phyloP scores from a whole-genome alignment of 2,329 filamentous ascomycete species.

The Aureobasidium vineae region DNA sequence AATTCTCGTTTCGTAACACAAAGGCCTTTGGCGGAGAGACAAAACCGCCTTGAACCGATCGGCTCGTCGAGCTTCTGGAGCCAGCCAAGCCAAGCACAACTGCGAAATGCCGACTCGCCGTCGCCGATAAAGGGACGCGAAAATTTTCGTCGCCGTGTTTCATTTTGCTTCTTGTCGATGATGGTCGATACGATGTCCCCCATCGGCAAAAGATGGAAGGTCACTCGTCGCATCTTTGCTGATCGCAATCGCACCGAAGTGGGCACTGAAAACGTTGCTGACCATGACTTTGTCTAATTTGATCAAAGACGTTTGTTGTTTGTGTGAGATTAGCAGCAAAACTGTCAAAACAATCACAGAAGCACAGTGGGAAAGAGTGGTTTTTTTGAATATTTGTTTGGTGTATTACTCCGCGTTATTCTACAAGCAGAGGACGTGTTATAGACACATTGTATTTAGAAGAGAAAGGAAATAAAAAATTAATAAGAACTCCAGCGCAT shows the following conservation, averaged over 20 bases:
- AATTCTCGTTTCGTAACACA: conserved; percentile 4
- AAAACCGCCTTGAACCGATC: not conserved
- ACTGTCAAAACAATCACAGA: conserved; percentile 8
- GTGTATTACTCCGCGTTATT: conserved; percentile 24
- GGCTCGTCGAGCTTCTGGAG: not conserved
- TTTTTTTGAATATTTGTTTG: conserved; percentile 18
- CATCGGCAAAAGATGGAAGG: not conserved
- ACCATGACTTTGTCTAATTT: not conserved
- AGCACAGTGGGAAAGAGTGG: not conserved
- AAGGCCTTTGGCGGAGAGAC: not conserved
- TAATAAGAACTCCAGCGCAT: conserved; percentile 20
- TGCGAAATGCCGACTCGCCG: conserved; percentile 16
- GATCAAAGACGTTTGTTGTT: not conserved
- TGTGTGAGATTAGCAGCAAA: not conserved
- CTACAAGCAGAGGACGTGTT: conserved; percentile 23
- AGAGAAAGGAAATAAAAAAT: conserved; percentile 18
- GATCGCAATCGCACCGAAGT: conserved; percentile 16
- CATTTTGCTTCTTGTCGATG: not conserved
- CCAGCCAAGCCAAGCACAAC: not conserved
- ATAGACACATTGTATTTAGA: conserved; percentile 25
- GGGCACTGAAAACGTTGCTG: conserved; percentile 14
- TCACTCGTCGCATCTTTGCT: not conserved
- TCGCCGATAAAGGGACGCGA: conserved; percentile 19
- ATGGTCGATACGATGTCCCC: conserved; percentile 12
- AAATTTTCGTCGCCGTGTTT: conserved; percentile 18